Evolutionary conservation across 2,329 filamentous ascomycete genomes (phyloP).

Genomic region (Tolypocladium pustulatum): DNA sequence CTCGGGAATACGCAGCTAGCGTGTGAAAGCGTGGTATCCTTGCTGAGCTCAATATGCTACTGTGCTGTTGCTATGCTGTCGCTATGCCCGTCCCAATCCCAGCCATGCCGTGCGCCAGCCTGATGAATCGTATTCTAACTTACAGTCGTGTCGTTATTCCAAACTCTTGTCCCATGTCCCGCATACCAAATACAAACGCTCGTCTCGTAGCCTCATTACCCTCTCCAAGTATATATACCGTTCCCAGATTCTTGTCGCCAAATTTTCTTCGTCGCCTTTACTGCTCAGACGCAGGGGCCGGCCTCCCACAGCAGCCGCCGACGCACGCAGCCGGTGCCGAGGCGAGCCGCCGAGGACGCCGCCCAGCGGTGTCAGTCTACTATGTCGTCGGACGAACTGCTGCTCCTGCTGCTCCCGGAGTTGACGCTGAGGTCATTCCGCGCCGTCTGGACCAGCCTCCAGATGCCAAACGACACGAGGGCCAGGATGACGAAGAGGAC

Average conservation of each 20-base stretch:
- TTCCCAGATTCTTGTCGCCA: not conserved
- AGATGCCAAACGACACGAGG: slow-evolving; percentile 52
- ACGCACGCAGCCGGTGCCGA: too few relatives aligned
- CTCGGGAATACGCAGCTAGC: not conserved
- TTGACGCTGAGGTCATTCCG: slow-evolving; percentile 31
- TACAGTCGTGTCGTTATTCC: not conserved
- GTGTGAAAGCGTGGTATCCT: not conserved
- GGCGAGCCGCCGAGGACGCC: not conserved
- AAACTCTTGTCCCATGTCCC: not conserved
- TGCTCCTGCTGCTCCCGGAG: slow-evolving; percentile 18
- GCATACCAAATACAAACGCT: not conserved
- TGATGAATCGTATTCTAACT: not conserved
- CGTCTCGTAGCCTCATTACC: not conserved
- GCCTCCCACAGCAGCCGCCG: too few relatives aligned
- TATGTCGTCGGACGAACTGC: slow-evolving; percentile 13
- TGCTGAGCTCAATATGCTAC: not conserved
- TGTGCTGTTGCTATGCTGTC: not conserved
- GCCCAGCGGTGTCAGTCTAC: slow-evolving; percentile 8
- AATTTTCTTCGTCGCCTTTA: not conserved
- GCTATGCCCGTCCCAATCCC: not conserved
- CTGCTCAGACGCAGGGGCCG: not conserved
- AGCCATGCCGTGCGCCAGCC: not conserved
- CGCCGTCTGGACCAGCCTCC: slow-evolving; percentile 45
- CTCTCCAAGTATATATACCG: not conserved
- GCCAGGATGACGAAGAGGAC: slow-evolving; percentile 53